phyloP scores from a whole-genome alignment of 225 moss, liverwort and hornwort species.

The Anthoceros angustus region DNA sequence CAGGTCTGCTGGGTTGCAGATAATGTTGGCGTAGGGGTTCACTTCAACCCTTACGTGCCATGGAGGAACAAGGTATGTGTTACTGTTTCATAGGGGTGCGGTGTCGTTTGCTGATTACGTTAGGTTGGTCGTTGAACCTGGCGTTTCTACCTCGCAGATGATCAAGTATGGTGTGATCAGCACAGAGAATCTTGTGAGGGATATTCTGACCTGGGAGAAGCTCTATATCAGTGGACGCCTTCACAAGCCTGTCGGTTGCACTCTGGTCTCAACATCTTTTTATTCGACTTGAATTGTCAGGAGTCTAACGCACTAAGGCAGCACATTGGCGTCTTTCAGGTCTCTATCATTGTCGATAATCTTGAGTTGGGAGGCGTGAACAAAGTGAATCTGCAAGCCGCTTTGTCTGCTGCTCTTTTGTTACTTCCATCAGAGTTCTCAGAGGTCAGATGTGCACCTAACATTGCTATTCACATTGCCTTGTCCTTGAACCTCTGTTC shows the following conservation, averaged over 20 bases:
- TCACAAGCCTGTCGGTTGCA: conserved; percentile 68
- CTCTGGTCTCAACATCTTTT: neutral
- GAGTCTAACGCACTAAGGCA: too few species aligned
- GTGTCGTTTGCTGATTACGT: neutral
- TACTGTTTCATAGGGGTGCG: neutral
- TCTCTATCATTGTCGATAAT: conserved; percentile 38
- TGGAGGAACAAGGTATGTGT: conserved; percentile 65
- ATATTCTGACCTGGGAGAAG: conserved; percentile 67
- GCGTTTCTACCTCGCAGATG: conserved; percentile 27
- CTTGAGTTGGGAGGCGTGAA: conserved; percentile 43
- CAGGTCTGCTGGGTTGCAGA: conserved; percentile 84
- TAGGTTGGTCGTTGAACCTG: neutral
- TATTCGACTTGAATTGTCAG: neutral
- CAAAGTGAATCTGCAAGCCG: conserved; percentile 39
- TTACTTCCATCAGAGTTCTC: conserved; percentile 39
- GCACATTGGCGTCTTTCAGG: conserved; percentile 12
- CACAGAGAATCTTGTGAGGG: conserved; percentile 49
- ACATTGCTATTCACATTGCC: neutral
- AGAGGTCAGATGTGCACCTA: conserved; percentile 24
- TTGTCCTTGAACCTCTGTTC: neutral
- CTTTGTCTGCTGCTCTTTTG: conserved; percentile 36
- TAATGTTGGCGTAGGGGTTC: conserved; percentile 70
- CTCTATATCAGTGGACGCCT: conserved; percentile 79
- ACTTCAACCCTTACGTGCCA: conserved; percentile 91
- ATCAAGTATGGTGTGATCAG: conserved; percentile 90